Percentiles rank a stretch among this genome's conserved stretches.
Evolutionary conservation across 2,329 filamentous ascomycete species (phyloP).

Genomic region (Apiospora saccharicola): DNA sequence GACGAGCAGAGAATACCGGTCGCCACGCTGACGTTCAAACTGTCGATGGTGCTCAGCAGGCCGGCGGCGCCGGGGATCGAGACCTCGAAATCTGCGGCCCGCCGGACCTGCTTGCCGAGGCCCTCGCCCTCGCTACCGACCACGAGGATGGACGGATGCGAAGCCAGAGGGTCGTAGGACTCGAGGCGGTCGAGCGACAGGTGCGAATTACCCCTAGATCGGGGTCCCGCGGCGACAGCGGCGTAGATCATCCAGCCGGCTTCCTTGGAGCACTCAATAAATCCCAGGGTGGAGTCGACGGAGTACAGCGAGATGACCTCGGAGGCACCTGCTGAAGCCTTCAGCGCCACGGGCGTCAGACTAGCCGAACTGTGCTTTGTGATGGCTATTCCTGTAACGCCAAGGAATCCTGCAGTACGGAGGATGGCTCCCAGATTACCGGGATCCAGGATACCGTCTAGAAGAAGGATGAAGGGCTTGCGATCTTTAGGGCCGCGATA

Average conservation of each 20-base stretch:
- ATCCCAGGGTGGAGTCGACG: conserved; percentile 70
- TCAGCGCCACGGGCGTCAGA: conserved; percentile 79
- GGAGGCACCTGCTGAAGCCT: conserved; percentile 86
- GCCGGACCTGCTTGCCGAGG: conserved; percentile 68
- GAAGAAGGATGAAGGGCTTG: conserved; percentile 75
- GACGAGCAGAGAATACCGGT: conserved; percentile 77
- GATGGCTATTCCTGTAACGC: conserved; percentile 82
- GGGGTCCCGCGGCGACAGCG: conserved; percentile 62
- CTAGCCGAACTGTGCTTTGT: conserved; percentile 77
- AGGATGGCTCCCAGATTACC: conserved; percentile 92
- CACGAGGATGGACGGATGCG: conserved; percentile 78
- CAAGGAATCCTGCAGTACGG: conserved; percentile 89
- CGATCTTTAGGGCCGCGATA: conserved; percentile 49
- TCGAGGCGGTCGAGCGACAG: conserved; percentile 60
- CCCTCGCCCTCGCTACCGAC: conserved; percentile 85
- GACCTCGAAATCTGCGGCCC: conserved; percentile 69
- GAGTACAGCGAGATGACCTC: conserved; percentile 80
- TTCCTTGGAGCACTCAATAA: conserved; percentile 71
- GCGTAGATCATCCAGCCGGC: conserved; percentile 87
- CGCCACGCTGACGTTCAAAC: conserved; percentile 92
- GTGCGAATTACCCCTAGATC: conserved; percentile 49
- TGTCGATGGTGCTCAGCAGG: conserved; percentile 73
- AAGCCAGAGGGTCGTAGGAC: conserved; percentile 58
- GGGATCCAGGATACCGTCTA: conserved; percentile 82
- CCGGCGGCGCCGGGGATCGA: conserved; percentile 68